These are phyloP conservation scores for Ampelomyces quisqualis DNA, from an alignment of 2,329 filamentous ascomycete species.

Conservation along the genomic window DNA sequence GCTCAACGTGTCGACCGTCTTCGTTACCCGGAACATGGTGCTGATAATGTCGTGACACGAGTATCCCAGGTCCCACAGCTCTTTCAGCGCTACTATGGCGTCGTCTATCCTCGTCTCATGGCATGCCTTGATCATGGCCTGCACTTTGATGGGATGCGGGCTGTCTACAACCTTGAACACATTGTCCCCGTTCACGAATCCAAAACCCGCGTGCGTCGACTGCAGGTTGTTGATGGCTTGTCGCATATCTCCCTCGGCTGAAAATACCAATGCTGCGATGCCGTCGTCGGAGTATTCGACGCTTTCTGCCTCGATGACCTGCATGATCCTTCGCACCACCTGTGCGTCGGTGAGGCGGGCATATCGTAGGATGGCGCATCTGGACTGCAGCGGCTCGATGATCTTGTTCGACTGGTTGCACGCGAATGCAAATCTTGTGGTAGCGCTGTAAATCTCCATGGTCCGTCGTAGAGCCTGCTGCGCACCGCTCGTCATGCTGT, in stretches of 20 bases:
- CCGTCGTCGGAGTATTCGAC: slow-evolving; percentile 92
- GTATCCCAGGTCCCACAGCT: slow-evolving; percentile 93
- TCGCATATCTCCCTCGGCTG: slow-evolving; percentile 96
- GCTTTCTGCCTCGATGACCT: slow-evolving; percentile 90
- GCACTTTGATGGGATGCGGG: slow-evolving; percentile 96
- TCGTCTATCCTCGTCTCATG: slow-evolving; percentile 88
- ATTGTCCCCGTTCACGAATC: slow-evolving; percentile 95
- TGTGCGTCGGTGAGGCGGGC: slow-evolving; percentile 89
- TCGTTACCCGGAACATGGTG: slow-evolving; percentile 98
- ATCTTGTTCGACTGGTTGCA: slow-evolving; percentile 99
- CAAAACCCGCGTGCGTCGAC: slow-evolving; percentile 88
- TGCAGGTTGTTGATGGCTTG: slow-evolving; percentile 99
- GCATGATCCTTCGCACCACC: slow-evolving; percentile 83
- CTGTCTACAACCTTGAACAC: slow-evolving; percentile 97
- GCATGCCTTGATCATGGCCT: slow-evolving; percentile 97
- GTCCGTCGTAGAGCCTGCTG: slow-evolving; percentile 93
- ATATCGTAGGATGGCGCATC: slow-evolving; percentile 94
- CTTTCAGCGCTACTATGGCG: slow-evolving; percentile 80
- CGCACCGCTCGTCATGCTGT: slow-evolving; percentile 92
- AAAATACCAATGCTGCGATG: slow-evolving; percentile 93
- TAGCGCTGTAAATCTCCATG: slow-evolving; percentile 98
- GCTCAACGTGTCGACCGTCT: slow-evolving; percentile 86
- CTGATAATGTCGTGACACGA: slow-evolving; percentile 99
- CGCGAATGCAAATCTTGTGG: slow-evolving; percentile 94
- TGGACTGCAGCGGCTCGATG: slow-evolving; percentile 96